Evolutionary conservation across 176 grass and related monocot genomes (phyloP).

Genomic region (Lolium rigidum): DNA sequence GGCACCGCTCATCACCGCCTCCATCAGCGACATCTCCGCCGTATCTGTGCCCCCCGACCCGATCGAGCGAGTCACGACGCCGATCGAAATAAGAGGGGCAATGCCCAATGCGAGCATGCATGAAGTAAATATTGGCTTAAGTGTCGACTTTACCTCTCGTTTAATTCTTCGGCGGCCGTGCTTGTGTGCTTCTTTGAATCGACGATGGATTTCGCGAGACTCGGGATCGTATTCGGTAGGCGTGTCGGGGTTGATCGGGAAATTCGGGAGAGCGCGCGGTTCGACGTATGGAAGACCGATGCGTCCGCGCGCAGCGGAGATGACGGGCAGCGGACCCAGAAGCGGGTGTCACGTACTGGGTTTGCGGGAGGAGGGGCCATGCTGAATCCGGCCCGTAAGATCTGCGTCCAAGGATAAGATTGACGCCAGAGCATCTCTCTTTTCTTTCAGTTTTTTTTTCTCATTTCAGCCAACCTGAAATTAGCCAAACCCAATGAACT

Average conservation of each 20-base stretch:
- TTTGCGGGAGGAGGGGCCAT: too few relatives aligned
- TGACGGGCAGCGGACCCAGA: neutral
- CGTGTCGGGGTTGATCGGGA: neutral
- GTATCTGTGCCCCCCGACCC: neutral
- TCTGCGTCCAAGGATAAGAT: too few relatives aligned
- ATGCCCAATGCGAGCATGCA: neutral
- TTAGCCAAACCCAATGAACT: too few relatives aligned
- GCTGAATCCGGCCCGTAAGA: too few relatives aligned
- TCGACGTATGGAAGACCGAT: neutral
- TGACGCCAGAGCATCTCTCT: too few relatives aligned
- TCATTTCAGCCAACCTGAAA: too few relatives aligned
- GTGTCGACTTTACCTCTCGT: neutral
- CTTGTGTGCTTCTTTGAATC: neutral
- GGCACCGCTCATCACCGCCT: constrained; percentile 35
- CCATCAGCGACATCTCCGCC: constrained; percentile 52
- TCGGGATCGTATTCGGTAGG: neutral
- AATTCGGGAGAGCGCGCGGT: neutral
- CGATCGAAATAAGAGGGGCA: neutral
- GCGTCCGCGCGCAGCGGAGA: constrained; percentile 3
- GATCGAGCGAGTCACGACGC: neutral
- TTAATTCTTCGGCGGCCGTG: neutral
- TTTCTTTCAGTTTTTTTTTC: too few relatives aligned
- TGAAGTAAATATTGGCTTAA: neutral
- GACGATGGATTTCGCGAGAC: neutral
- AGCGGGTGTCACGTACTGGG: too few relatives aligned